Conservation (phyloP, 768 basidiomycete genomes). For the Suillus brevipes region DNA sequence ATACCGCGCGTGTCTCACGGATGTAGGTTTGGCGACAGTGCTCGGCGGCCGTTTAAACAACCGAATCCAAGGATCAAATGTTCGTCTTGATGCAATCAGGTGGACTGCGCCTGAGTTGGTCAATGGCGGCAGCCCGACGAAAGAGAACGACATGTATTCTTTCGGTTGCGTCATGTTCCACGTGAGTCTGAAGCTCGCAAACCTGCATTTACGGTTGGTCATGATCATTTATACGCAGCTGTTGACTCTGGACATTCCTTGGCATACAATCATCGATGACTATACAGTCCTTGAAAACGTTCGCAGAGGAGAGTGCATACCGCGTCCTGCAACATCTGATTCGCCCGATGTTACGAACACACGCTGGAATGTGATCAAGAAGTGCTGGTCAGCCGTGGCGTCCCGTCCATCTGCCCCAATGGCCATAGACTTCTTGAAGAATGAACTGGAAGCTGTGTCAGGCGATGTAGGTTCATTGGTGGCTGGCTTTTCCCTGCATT, state of each 20-base stretch:
- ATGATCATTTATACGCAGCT: neutral
- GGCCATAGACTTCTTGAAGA: neutral
- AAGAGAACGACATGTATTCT: constrained; percentile 40
- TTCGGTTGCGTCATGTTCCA: constrained; percentile 26
- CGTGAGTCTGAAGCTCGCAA: neutral
- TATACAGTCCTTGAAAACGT: neutral
- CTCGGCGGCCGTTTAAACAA: neutral
- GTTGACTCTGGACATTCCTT: neutral
- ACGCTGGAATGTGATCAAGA: neutral
- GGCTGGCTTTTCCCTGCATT: neutral
- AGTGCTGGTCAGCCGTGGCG: neutral
- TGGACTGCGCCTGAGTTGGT: constrained; percentile 45
- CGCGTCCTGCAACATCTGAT: neutral
- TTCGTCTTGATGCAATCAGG: constrained; percentile 35
- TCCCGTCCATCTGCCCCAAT: neutral
- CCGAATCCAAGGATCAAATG: accelerated
- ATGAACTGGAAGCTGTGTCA: neutral
- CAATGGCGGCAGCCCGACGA: constrained; percentile 21
- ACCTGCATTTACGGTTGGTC: neutral
- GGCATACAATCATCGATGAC: neutral
- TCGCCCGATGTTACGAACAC: neutral
- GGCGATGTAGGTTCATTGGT: neutral
- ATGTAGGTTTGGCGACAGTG: constrained; percentile 34
- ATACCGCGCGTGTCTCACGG: constrained; percentile 39
- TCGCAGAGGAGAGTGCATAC: neutral